These are phyloP conservation scores for Quercus tomentella DNA, from an alignment of 331 rosid species.

Conservation along the genomic window DNA sequence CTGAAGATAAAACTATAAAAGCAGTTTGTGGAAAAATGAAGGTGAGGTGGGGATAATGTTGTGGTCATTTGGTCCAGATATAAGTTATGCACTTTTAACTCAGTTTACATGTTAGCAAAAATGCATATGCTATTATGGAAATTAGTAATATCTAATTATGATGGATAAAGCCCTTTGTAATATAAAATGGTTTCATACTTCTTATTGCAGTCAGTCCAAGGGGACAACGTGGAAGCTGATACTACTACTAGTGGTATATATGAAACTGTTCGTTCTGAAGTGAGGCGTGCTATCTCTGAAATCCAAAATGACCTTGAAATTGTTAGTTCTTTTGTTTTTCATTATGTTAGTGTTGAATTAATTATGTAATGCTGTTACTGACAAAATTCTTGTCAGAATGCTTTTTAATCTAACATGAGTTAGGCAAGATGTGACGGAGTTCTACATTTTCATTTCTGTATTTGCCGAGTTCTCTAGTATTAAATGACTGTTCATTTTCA, in stretches of 20 bases:
- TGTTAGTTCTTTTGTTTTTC: slow-evolving; percentile 41
- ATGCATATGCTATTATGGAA: slow-evolving; percentile 5
- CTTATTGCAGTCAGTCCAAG: slow-evolving; percentile 47
- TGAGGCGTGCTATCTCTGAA: slow-evolving; percentile 80
- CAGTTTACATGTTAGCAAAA: background rate
- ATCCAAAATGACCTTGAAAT: slow-evolving; percentile 76
- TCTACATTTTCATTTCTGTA: background rate
- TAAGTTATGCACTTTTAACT: background rate
- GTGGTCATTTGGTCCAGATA: slow-evolving; percentile 3
- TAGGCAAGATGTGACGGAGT: background rate
- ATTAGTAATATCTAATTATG: slow-evolving; percentile 1
- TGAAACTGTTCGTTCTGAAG: slow-evolving; percentile 87
- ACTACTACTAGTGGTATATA: slow-evolving; percentile 43
- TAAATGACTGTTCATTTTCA: background rate
- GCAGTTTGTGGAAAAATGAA: slow-evolving; percentile 65
- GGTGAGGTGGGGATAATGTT: slow-evolving; percentile 27
- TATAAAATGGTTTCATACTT: slow-evolving; percentile 3
- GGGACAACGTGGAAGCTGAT: slow-evolving; percentile 34
- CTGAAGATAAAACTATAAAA: slow-evolving; percentile 57
- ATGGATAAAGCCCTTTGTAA: background rate
- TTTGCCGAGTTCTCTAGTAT: background rate
- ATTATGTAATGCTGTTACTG: background rate
- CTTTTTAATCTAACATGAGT: background rate
- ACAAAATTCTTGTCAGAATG: background rate
- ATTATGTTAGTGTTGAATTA: background rate